Percentiles rank a stretch among this genome's conserved stretches.
phyloP scores from a whole-genome alignment of 768 basidiomycete genomes.

The Glaciozyma martinii region DNA sequence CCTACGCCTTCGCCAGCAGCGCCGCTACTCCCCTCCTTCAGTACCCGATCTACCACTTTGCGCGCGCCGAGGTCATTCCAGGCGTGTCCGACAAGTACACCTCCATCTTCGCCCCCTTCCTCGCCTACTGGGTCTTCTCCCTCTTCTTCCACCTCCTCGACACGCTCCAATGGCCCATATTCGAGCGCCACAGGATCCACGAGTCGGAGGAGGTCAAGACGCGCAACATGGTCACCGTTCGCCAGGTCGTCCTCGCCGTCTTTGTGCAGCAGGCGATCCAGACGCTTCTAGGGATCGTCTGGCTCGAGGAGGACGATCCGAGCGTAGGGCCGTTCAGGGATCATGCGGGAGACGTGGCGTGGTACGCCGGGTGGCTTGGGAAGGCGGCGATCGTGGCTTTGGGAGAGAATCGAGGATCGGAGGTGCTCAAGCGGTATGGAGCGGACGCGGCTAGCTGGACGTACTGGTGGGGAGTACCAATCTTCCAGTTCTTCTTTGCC shows the following conservation, averaged over 20 bases:
- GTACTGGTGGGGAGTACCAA: constrained; percentile 92
- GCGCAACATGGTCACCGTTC: constrained; percentile 63
- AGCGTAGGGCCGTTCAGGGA: not conserved
- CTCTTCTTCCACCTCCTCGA: constrained; percentile 76
- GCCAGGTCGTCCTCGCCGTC: constrained; percentile 68
- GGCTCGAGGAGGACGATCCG: constrained; percentile 48
- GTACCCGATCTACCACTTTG: constrained; percentile 43
- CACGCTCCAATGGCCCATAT: constrained; percentile 52
- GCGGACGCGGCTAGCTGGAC: constrained; percentile 49
- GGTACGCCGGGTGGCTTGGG: constrained; percentile 37
- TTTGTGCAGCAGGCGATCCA: constrained; percentile 78
- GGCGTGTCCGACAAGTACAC: constrained; percentile 61
- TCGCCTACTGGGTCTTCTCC: constrained; percentile 63
- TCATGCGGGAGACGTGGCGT: constrained; percentile 18
- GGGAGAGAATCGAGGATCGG: constrained; percentile 43
- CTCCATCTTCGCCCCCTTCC: constrained; percentile 62
- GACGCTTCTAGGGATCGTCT: constrained; percentile 61
- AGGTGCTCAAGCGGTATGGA: constrained; percentile 42
- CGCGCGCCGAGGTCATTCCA: constrained; percentile 43
- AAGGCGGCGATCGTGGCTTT: constrained; percentile 42
- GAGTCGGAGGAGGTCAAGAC: constrained; percentile 67
- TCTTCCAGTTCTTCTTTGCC: constrained; percentile 60
- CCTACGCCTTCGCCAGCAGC: no score
- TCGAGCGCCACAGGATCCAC: constrained; percentile 79
- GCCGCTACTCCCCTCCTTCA: not conserved